phyloP scores from a whole-genome alignment of 1,139 yeast species.

The Debaryomyces coudertii region DNA sequence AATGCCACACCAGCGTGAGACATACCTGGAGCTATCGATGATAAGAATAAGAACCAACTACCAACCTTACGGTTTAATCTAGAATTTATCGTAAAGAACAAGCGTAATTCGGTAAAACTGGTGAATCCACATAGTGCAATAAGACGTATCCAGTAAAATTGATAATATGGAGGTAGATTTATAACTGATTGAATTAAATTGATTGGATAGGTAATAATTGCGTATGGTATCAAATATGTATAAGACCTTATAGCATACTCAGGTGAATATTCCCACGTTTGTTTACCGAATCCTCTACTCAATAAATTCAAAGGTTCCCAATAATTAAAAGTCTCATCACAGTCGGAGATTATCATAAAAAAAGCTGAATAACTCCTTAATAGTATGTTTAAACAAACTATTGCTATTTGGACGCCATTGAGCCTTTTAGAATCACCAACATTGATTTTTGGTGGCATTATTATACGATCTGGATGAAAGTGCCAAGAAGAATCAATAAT shows the following conservation, averaged over 20 bases:
- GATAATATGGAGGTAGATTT: slow-evolving; percentile 32
- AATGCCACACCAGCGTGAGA: slow-evolving; percentile 84
- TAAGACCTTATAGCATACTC: slow-evolving; percentile 87
- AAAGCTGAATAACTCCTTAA: slow-evolving; percentile 52
- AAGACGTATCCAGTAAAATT: slow-evolving; percentile 59
- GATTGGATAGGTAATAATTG: slow-evolving; percentile 43
- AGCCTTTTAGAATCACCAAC: slow-evolving; percentile 1
- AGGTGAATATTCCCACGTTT: slow-evolving; percentile 97
- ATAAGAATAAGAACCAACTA: slow-evolving; percentile 58
- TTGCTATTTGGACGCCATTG: slow-evolving; percentile 9
- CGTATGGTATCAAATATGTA: slow-evolving; percentile 66
- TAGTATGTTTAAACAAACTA: slow-evolving; percentile 31
- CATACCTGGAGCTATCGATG: slow-evolving; percentile 63
- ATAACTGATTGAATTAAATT: slow-evolving; percentile 18
- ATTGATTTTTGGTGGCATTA: not conserved
- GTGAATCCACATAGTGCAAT: slow-evolving; percentile 56
- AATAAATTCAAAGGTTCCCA: slow-evolving; percentile 91
- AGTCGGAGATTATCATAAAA: slow-evolving; percentile 74
- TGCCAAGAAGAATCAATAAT: not conserved
- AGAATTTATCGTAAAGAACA: slow-evolving; percentile 48
- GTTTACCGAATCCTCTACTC: slow-evolving; percentile 82
- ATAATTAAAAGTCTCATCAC: slow-evolving; percentile 86
- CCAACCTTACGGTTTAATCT: slow-evolving; percentile 45
- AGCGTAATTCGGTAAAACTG: slow-evolving; percentile 53
- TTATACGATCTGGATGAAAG: not conserved